Base-by-base conservation (phyloP, 2,329 filamentous ascomycete genomes). In the Dactylellina sp. region DNA sequence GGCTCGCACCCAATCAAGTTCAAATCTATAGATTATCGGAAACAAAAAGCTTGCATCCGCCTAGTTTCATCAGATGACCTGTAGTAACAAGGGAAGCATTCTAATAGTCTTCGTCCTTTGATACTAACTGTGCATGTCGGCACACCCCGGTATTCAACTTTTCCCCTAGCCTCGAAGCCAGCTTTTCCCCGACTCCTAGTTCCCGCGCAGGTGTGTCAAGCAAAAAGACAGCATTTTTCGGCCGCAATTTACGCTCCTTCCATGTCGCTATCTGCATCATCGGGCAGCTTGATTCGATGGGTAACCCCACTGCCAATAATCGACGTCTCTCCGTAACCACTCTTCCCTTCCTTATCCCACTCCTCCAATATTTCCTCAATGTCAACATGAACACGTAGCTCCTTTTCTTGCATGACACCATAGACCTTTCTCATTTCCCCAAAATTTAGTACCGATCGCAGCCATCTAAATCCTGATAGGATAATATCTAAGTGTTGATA, bases 391-490 rank as follows among this genome's bases (percentile, higher is more conserved):
- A 89, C 79, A 71, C 88, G 82, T 74, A 89, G 75, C 77, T 88
- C 88, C 80, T 88, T 88, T 80, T 89, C 88, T 28, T 71, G 81
- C 78, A 89, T 81, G 5, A 88, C 83, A 75, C 84, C 83, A 79
- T 86, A 87, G 14, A 88, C 79, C 56, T 83, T 83, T 59, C 81
- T 83, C 71, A 87, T 76, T 62, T 89, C 86, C 25, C 81, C 81
- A 16, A 81, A 81, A 0, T 68, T 77, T 78, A 88, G 79, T 57
- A 65, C 78, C 32, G 84, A 74, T 39, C 72, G 76, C 40, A 82
- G 77, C 40, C 83, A 80, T 47, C 82, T 82, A 66, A 90, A 87
- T 0, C 85, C 88, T 24, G 85, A 71, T 80, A 90, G 83, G 46
- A 87, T 81, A 52, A 88, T 83, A 39, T 84, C 83, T 78, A 18